Evolutionary conservation across 192 early-diverging fungal species (phyloP), one percentile per base, ranked within the genome.

Genomic region (Chytriomyces sp.): DNA sequence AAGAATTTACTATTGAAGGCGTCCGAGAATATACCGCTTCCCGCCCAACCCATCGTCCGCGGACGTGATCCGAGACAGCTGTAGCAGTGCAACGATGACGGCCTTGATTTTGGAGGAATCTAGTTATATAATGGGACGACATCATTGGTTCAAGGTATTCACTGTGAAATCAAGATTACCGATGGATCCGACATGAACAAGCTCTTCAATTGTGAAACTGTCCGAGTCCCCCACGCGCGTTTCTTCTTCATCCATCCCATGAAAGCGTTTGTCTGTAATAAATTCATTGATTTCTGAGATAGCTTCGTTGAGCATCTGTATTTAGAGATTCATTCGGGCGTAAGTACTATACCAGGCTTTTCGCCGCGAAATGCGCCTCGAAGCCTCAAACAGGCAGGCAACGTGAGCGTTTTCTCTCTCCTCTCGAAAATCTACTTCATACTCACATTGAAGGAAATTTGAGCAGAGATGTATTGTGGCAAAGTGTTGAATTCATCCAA

Each of bases 231-330:
- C 22, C 17, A 49, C 22, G 14, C 44, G 44, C 17, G 28, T 36
- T 8, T 61, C 31, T 17, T 68, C 66, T 44, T 64, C 63, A 12
- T 52, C 66, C 54, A 68, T 56, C 1, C 54, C 66, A 7, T 56
- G 66, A 34, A 68, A 68, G 14, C 66, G 19, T 34, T 68, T 68
- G 26, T 68, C 66, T 5, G 66, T 68, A 28, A 68, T 55, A 28
- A 39, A 68, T 25, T 68, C 66, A 38, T 68, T 68, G 52, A 68
- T 68, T 68, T 68, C 66, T 55, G 44, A 49, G 22, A 49, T 49
- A 22, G 22, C 22, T 49, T 49, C 44, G 3, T 49, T 49, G 44
- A 49, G 44, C 14, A 49, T 14, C 44, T 49, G 44, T 14, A 49
- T n/a, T 49, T 14, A 49, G 44, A 22, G 44, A 22, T n/a, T n/a